Evolutionary conservation across 805 yeast genomes (phyloP).

Genomic region (Suhomyces canberraensis): DNA sequence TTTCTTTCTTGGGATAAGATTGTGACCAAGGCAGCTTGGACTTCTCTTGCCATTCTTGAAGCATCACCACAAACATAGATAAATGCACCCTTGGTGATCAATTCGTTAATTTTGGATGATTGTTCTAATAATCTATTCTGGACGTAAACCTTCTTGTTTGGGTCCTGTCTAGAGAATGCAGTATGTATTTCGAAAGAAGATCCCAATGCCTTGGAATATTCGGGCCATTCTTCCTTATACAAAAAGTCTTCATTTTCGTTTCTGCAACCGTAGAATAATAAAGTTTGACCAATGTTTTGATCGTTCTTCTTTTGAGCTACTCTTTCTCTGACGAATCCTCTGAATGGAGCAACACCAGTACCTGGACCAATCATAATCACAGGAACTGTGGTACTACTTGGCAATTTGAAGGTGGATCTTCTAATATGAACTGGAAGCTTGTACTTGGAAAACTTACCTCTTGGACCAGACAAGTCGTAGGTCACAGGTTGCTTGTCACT

Average conservation of each 20-base stretch:
- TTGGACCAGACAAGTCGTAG: slow-evolving; percentile 84
- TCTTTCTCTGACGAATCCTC: slow-evolving; percentile 91
- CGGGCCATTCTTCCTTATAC: slow-evolving; percentile 87
- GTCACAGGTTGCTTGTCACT: slow-evolving; percentile 44
- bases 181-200: slow-evolving; percentile 66
- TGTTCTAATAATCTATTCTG: slow-evolving; percentile 70
- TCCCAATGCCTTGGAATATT: slow-evolving; percentile 59
- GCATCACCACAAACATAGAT: slow-evolving; percentile 98
- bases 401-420: slow-evolving; percentile 91
- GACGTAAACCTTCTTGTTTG: slow-evolving; percentile 65
- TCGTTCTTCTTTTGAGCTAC: slow-evolving; percentile 45
- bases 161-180: slow-evolving; percentile 80
- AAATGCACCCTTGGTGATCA: slow-evolving; percentile 68
- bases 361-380: slow-evolving; percentile 96
- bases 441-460: slow-evolving; percentile 47
- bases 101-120: slow-evolving; percentile 50
- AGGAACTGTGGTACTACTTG: slow-evolving; percentile 78
- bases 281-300: slow-evolving; percentile 56
- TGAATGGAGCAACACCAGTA: slow-evolving; percentile 97
- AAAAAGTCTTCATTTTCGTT: slow-evolving; percentile 73
- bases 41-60: slow-evolving; percentile 91
- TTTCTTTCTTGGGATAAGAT: slow-evolving; percentile 63
- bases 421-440: slow-evolving; percentile 90
- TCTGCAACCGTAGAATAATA: slow-evolving; percentile 88
- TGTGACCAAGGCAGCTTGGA: slow-evolving; percentile 62